Evolutionary conservation across 441 rosid species (phyloP).

Genomic region (Brassica hybrid): DNA sequence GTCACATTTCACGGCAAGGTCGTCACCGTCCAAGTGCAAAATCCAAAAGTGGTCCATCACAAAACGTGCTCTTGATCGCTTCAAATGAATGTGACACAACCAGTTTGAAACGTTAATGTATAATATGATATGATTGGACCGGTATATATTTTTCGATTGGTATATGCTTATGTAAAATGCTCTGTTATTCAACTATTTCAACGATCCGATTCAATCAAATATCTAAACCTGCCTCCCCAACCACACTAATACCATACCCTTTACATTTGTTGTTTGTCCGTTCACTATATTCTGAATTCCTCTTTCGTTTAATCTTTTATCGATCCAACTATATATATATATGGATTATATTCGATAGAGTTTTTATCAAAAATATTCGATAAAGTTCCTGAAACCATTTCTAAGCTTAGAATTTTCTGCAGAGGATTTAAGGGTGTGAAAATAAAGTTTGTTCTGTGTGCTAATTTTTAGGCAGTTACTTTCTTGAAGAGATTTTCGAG

Average conservation of each 20-base stretch:
- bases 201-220: constrained; percentile 1
- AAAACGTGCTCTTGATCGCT: constrained; percentile 6
- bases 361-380: too few relatives aligned
- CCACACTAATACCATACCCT: not conserved
- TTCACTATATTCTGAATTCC: not conserved
- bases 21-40: constrained; percentile 18
- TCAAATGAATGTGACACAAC: constrained; percentile 7
- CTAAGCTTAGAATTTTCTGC: not conserved
- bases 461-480: not conserved
- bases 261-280: not conserved
- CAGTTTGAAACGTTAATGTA: not conserved
- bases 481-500: too few relatives aligned
- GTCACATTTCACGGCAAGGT: not conserved
- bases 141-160: not conserved
- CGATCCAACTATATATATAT: too few relatives aligned
- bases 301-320: too few relatives aligned
- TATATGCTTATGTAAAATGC: not conserved
- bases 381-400: not conserved
- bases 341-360: not conserved
- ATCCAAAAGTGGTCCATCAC: constrained; percentile 20
- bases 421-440: not conserved
- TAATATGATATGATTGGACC: not conserved
- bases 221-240: not conserved
- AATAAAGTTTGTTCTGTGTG: not conserved
- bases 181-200: not conserved